Evolutionary conservation across 1,284 basidiomycete species (phyloP), one percentile per base, ranked within the genome.

Genomic region (Malassezia japonica): DNA sequence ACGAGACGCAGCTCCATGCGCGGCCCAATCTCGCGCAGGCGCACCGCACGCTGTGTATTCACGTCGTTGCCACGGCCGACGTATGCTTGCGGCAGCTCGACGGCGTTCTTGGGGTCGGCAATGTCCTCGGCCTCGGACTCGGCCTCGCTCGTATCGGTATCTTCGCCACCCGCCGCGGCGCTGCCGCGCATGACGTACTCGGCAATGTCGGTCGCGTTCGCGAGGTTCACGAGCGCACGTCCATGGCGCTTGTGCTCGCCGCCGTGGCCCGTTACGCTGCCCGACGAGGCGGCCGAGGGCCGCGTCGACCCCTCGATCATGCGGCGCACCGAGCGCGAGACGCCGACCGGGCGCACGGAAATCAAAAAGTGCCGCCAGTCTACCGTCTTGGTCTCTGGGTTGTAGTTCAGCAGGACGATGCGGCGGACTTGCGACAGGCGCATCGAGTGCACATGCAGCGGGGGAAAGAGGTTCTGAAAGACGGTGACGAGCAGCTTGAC

Each of bases 341-440:
- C 84, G 43, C 92, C 92, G 67, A 91, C 86, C 1, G 91, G 86
- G 66, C 90, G 88, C 49, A 99, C 87, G 8, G 87, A 85, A 76
- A 99, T 96, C 62, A 90, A 79, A 73, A 85, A 98, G 76, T 99
- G 92, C 35, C 92, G 82, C 74, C 91, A 83, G 67, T 95, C 90
- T 69, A 99, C 79, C 6, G 90, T 91, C 37, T 83, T 84, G 18
- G 82, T 84, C 16, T 85, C 82, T 16, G 85, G 76, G 73, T 91
- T 87, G 79, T 96, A 96, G 8, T 90, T 84, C 48, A 98, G 78
- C 50, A 98, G 82, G 28, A 98, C 87, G 50, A 98, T 85, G 62
- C 92, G 82, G 27, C 92, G 37, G 7, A 63, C 63, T 6, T 81
- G 60, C 6, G 39, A 50, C 18, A 67, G 56, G 21, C 57, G 60